phyloP scores from a whole-genome alignment of 768 basidiomycete genomes.

The Hygrocybe coccinea region DNA sequence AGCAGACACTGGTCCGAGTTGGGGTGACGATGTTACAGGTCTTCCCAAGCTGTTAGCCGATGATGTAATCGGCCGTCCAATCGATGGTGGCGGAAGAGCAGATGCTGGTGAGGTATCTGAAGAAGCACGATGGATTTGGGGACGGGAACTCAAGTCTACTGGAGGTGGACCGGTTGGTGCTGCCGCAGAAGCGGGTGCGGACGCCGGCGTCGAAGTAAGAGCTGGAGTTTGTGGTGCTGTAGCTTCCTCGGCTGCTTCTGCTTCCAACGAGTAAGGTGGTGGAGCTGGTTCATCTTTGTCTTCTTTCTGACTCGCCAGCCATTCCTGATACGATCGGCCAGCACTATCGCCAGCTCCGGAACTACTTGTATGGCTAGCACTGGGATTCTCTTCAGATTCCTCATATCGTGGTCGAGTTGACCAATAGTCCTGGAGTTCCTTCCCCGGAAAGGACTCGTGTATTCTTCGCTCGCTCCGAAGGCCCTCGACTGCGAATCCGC shows the following conservation, averaged over 20 bases:
- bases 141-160: neutral
- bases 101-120: neutral
- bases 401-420: constrained; percentile 56
- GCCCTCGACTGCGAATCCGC: constrained; percentile 65
- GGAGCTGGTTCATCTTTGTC: constrained; percentile 54
- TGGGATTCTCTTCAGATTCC: constrained; percentile 27
- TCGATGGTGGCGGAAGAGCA: neutral
- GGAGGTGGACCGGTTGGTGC: neutral
- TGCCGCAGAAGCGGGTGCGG: neutral
- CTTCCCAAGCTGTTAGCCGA: constrained; percentile 15
- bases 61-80: neutral
- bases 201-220: neutral
- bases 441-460: constrained; percentile 58
- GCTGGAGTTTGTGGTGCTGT: neutral
- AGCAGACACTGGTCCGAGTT: too few species aligned
- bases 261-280: constrained; percentile 64
- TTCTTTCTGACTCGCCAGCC: constrained; percentile 43
- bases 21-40: too few species aligned
- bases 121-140: neutral
- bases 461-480: constrained; percentile 61
- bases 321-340: constrained; percentile 43
- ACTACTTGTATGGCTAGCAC: constrained; percentile 28
- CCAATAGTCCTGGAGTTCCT: constrained; percentile 77
- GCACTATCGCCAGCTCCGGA: constrained; percentile 11
- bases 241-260: constrained; percentile 22